A percentile compares a stretch with the other conserved stretches of the same genome.
Conservation (phyloP, 371 early-diverging fungal species). For the Haplosporangium sp. region DNA sequence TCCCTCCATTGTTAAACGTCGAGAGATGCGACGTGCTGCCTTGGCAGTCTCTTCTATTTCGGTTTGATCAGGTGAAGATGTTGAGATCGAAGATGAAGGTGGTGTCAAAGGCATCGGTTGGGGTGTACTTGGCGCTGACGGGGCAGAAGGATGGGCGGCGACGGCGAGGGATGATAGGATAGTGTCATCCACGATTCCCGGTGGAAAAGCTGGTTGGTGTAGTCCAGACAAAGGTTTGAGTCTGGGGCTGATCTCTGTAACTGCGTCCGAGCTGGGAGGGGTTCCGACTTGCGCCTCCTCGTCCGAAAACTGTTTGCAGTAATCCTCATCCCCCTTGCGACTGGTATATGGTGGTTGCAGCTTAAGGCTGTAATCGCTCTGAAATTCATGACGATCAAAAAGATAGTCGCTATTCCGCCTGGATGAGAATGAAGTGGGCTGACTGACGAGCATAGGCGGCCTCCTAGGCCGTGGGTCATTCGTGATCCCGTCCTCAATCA, state of each 20-base stretch:
- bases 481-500: constrained; percentile 54
- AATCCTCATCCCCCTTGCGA: constrained; percentile 8
- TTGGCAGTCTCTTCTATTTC: constrained; percentile 54
- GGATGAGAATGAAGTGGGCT: constrained; percentile 9
- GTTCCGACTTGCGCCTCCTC: constrained; percentile 33
- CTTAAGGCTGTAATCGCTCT: background rate
- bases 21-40: constrained; percentile 55
- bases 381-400: constrained; percentile 14
- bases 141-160: background rate
- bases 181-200: constrained; percentile 4
- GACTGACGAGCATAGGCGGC: constrained; percentile 39
- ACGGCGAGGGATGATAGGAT: constrained; percentile 10
- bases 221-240: background rate
- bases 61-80: background rate
- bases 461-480: constrained; percentile 41
- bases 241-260: constrained; percentile 12
- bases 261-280: constrained; percentile 23
- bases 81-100: constrained; percentile 8
- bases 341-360: constrained; percentile 1
- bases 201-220: background rate
- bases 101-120: background rate
- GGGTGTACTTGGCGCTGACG: background rate
- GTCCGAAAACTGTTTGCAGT: constrained; percentile 11
- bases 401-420: constrained; percentile 23
- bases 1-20: constrained; percentile 44